Evolutionary conservation across 129 eudicot species (phyloP), one percentile per base, ranked within the genome.

Genomic region (Sambucus nigra): DNA sequence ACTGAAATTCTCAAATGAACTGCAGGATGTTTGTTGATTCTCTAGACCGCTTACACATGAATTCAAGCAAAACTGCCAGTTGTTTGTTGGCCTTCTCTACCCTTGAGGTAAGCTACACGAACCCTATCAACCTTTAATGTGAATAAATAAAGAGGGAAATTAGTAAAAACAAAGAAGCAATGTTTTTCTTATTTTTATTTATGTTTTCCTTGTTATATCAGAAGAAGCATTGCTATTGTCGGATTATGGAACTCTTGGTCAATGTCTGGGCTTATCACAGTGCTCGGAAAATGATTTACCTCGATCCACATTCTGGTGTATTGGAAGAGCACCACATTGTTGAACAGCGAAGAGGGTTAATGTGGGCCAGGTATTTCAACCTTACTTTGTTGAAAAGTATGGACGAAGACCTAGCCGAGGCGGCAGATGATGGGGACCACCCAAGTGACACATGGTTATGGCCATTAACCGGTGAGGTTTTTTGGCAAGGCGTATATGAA

Each of bases 391-490:
- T 91, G 60, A 91, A 91, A 60, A 74, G 68, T 56, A 91, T 91
- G 95, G 99, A 91, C 26, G 99, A 86, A 82, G 99, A 91, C 71
- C 79, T 91, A 22, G 99, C 99, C 25, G 99, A 86, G 68, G 91
- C 91, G 31, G 99, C 99, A 25, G 99, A 91, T 52, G 99, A 91
- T 41, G 71, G 72, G 40, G 95, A 85, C 69, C 78, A 71, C 47
- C 94, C 85, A 32, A 66, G 75, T 31, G 77, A 73, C 21, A 62
- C 18, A 31, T 91, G 99, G 99, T 71, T 91, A 71, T 91, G 99
- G 95, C 99, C 99, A 42, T 59, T 75, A 71, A 91, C 91, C 9
- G 99, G 99, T 12, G 99, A 91, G 71, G 80, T 91, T 38, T 87
- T 70, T 61, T 91, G 99, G 95, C 99, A 77, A 72, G 99, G 99